Evolutionary conservation across 164 flowering plant genomes (phyloP), one percentile per base, ranked within the genome.

Genomic region (Aristolochia fimbriata): DNA sequence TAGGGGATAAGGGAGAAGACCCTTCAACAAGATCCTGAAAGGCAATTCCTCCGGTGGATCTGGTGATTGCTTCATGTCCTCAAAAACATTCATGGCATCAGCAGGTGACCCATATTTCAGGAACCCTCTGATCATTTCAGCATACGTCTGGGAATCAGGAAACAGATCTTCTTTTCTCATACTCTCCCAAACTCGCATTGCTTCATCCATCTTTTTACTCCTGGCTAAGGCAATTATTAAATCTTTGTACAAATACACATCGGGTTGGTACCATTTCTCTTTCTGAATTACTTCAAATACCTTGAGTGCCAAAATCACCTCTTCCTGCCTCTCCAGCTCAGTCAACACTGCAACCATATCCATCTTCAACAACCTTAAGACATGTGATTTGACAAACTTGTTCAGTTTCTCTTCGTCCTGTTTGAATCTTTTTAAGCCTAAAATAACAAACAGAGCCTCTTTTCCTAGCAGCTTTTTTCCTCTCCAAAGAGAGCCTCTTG

Each of bases 41-140:
- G 96, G 96, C 73, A 87, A 67, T 71, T 85, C 88, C 45, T 87
- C 91, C 5, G 96, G 96, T 51, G 93, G 96, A 61, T 92, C 96
- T 17, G 96, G 96, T 65, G 90, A 83, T 27, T 87, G 76, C 71
- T 84, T 80, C 98, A 92, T 87, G 74, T 92, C 95, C 70, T 92
- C 98, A 52, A 80, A 92, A 27, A 92, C 61, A 68, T 88, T 88
- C 98, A 92, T 92, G 58, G 96, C 98, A 78, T 88, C 96, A 17
- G 85, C 87, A 63, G 96, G 98, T 50, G 93, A 84, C 15, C 96
- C 98, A 68, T 76, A 71, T 53, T 70, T 83, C 71, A 92, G 72
- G 73, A 88, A 89, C 21, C 96, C 91, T 57, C 91, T 73, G 24
- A 92, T 89, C 14, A 84, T 84, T 72, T 85, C 96, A 3, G 91